Evolutionary conservation across 192 early-diverging fungal species (phyloP).

Genomic region (Phycomyces blakesleeanus): DNA sequence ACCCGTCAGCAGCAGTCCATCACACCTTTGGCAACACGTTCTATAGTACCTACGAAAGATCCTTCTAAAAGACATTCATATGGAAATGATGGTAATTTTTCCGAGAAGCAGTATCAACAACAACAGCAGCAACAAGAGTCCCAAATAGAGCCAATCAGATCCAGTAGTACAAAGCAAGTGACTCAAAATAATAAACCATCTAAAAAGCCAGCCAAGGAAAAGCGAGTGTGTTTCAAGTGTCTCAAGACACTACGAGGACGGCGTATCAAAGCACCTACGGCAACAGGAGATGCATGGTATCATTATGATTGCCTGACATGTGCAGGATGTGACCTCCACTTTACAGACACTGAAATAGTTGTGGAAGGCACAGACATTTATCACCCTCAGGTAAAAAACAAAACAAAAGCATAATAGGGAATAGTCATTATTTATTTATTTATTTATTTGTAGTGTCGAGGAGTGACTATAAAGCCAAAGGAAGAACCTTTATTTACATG

Average conservation of each 20-base stretch:
- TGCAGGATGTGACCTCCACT: conserved; percentile 38
- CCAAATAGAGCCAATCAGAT: background rate
- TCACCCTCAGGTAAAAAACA: conserved; percentile 39
- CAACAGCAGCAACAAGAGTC: background rate
- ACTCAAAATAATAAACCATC: background rate
- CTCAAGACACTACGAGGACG: conserved; percentile 35
- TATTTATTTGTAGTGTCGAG: background rate
- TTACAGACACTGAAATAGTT: conserved; percentile 43
- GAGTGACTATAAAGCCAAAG: background rate
- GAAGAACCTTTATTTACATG: conserved; percentile 16
- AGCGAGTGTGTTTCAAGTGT: conserved; percentile 27
- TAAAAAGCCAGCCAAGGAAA: conserved; percentile 20
- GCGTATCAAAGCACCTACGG: conserved; percentile 36
- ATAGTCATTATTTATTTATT: too few relatives aligned
- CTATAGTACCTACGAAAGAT: background rate
- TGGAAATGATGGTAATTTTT: background rate
- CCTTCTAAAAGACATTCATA: background rate
- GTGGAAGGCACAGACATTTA: conserved; percentile 38
- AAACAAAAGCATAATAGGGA: too few relatives aligned
- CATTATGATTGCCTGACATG: conserved; percentile 45
- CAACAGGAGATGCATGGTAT: conserved; percentile 30
- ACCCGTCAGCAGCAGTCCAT: background rate
- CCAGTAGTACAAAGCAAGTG: background rate
- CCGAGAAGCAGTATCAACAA: background rate
- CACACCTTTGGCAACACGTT: background rate